phyloP scores from a whole-genome alignment of 768 basidiomycete genomes.

The Agaricus subrufescens region DNA sequence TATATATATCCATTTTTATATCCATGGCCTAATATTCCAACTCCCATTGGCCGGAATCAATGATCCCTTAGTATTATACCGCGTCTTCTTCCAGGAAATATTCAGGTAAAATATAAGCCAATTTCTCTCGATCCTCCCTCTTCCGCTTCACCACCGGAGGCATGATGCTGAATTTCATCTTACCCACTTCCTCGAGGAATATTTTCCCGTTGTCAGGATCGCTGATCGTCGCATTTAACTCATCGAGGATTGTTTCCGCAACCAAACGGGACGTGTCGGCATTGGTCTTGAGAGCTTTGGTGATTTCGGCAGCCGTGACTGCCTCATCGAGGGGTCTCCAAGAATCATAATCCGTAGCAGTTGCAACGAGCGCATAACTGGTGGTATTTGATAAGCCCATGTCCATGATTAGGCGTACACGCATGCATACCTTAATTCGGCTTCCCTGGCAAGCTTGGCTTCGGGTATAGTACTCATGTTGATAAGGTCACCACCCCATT shows the following conservation, averaged over 20 bases:
- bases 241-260: no score
- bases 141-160: conserved; percentile 52
- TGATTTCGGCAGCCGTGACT: no score
- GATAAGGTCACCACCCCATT: conserved; percentile 90
- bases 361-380: conserved; percentile 90
- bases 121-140: conserved; percentile 58
- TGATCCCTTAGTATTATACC: conserved; percentile 24
- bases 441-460: conserved; percentile 94
- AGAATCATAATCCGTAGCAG: conserved; percentile 85
- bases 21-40: no score
- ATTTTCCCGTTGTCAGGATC: conserved; percentile 3
- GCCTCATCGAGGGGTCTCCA: no score
- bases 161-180: conserved; percentile 88
- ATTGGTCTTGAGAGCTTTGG: no score
- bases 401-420: background rate
- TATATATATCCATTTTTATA: no score
- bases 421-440: conserved; percentile 74
- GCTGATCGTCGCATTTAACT: conserved; percentile 14
- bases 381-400: background rate
- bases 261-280: no score
- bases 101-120: conserved; percentile 72
- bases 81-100: conserved; percentile 47
- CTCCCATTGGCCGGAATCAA: no score
- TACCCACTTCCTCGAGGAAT: conserved; percentile 31
- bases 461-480: conserved; percentile 98